Evolutionary conservation across 768 basidiomycete species (phyloP), one percentile per base, ranked within the genome.

Genomic region (Rhizopogon salebrosus): DNA sequence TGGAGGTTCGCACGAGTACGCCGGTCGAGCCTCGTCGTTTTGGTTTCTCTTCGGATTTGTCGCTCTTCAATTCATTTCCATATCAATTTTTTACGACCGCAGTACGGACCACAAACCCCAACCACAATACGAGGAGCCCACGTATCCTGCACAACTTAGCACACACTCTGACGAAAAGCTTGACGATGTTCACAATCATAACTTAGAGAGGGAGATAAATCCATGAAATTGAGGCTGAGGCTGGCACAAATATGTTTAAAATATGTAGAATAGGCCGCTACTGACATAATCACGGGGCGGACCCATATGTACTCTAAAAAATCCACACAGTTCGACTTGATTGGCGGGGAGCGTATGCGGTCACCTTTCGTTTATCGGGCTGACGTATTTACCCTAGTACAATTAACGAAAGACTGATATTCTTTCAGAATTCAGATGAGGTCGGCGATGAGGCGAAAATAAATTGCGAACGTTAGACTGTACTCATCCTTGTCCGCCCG

Each of bases 401-500:
- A 34, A 31, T 18, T 8, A 14, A 83, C 84, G 2, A 76, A 76
- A 43, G 83, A 85, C 41, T 36, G 24, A 42, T 39, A 48, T 40
- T 62, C n/a, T 4, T 29, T 40, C 7, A n/a, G n/a, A n/a, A n/a
- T 2, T 10, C 53, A 80, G 80, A 24, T 84, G 85, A 84, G 78
- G 87, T 23, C 78, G 76, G 29, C 87, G 84, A 0, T 86, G 85
- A 1, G 64, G 87, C 87, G 36, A 71, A 70, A 57, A 75, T 89
- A 60, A 79, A 87, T 55, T 76, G 70, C 56, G 72, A 80, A 48
- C 73, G 76, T 10, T 84, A 89, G 55, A 62, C 89, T 80, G 60
- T n/a, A n/a, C n/a, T n/a, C n/a, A 72, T 90, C 24, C 80, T 90
- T 11, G 88, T 89, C 64, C 80, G 88, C 23, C 64, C 88, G 52